Conservation (phyloP, 345 rosid species). For the Turritis glabra region DNA sequence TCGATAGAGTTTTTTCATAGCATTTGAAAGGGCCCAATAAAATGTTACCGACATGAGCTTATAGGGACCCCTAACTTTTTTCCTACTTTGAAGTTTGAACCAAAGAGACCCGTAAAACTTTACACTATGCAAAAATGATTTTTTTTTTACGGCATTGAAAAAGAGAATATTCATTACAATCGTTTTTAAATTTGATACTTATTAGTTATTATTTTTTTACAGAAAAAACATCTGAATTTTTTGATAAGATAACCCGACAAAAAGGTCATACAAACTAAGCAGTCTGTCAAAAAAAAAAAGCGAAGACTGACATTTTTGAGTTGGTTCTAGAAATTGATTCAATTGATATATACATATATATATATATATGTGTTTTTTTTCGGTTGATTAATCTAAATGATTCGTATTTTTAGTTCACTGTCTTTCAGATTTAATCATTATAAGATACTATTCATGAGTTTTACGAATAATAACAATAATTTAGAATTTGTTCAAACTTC, state of each 20-base stretch:
- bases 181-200: neutral
- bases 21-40: too few relatives aligned
- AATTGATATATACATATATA: neutral
- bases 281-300: neutral
- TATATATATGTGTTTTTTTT: neutral
- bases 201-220: neutral
- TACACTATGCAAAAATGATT: neutral
- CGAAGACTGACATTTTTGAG: neutral
- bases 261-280: neutral
- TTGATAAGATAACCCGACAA: neutral
- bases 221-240: neutral
- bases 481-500: neutral
- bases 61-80: too few relatives aligned
- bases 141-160: neutral
- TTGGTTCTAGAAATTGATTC: neutral
- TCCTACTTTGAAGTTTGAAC: too few relatives aligned
- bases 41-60: neutral
- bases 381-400: neutral
- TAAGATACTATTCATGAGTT: neutral
- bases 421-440: neutral
- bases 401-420: neutral
- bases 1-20: too few relatives aligned
- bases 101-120: too few relatives aligned
- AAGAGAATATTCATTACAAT: neutral
- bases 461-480: neutral